Base-by-base conservation (phyloP, 495 filamentous ascomycete genomes). In the Penicillium riverlandense region DNA sequence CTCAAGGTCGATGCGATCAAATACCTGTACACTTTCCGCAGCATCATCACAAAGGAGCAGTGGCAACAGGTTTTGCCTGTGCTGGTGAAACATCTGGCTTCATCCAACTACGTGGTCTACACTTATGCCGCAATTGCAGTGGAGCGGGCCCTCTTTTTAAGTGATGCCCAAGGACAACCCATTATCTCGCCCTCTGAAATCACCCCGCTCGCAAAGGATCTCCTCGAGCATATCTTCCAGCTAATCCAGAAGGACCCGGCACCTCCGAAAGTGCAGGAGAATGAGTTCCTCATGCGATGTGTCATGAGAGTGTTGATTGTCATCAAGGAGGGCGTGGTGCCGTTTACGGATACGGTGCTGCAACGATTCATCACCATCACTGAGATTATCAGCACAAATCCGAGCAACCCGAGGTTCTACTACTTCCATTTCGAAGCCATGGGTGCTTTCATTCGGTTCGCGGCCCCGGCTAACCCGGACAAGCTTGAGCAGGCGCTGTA, bases 1-100 rank as follows among this genome's bases (percentile, higher is more conserved):
- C 76, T 96, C 41, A 90, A 96, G 67, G 92, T 97, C 14, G 92
- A 96, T 65, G 89, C 91, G 12, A 95, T 99, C 69, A 97, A 96
- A 59, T 98, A 90, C 60, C 75, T 97, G 14, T 95, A 97, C 66
- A 84, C 79, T 37, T 99, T 99, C 80, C 82, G 94, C 43, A 94
- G 88, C 59, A 88, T 95, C 43, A 74, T 84, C 38, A 86, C 87
- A 29, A 86, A 88, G 64, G 78, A 80, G 28, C 86, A 95, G 58
- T 95, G 94, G 88, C 80, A 83, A 40, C 78, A 79, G 42, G 90
- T 89, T 4, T 87, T 99, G 55, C 85, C 89, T 11, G 78, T 95
- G 8, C 72, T 99, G 41, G 88, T 96, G 29, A 84, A 94, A 51
- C 90, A 96, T 52, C 71, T 99, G 46, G 84, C 74, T 35, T 92